A percentile compares a stretch with the other conserved stretches of the same genome.
Conservation (phyloP, 257 asterid species). For the Mitragyna speciosa region DNA sequence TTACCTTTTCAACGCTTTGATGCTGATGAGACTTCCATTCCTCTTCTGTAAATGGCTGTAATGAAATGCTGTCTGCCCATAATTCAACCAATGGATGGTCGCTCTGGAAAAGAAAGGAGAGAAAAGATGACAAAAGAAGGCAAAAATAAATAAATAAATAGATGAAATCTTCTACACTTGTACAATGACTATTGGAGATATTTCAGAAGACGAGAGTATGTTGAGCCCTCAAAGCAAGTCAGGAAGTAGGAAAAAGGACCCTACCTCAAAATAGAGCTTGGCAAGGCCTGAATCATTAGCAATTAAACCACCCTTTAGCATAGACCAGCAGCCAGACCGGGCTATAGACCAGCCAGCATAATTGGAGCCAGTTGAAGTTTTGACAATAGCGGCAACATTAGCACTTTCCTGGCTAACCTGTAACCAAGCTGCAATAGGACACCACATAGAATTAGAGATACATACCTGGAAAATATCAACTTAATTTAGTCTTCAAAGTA, state of each 20-base stretch:
- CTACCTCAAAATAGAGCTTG: slow-evolving; percentile 46
- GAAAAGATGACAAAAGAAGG: background rate
- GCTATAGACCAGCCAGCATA: slow-evolving; percentile 51
- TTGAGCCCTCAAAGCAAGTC: no score
- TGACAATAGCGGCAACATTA: slow-evolving; percentile 40
- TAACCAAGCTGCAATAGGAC: slow-evolving; percentile 54
- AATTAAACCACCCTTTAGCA: slow-evolving; percentile 61
- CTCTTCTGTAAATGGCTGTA: slow-evolving; percentile 53
- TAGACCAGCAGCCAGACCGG: slow-evolving; percentile 52
- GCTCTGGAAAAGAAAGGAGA: slow-evolving; percentile 28
- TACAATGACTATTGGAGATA: no score
- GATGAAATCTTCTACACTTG: no score
- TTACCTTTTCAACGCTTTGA: slow-evolving; percentile 47
- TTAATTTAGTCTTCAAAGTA: background rate
- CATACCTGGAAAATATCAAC: background rate
- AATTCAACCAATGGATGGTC: slow-evolving; percentile 41
- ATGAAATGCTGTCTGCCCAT: slow-evolving; percentile 57
- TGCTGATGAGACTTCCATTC: slow-evolving; percentile 63
- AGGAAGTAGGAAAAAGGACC: background rate
- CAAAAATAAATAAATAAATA: no score
- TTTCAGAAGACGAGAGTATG: no score
- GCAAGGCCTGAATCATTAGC: slow-evolving; percentile 42
- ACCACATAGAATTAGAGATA: background rate
- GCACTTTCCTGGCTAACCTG: slow-evolving; percentile 54
- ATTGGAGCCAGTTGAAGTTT: slow-evolving; percentile 26